These are phyloP conservation scores for Cyclotella sp. DNA, from an alignment of 108 stramenopile species.

Conservation along the genomic window DNA sequence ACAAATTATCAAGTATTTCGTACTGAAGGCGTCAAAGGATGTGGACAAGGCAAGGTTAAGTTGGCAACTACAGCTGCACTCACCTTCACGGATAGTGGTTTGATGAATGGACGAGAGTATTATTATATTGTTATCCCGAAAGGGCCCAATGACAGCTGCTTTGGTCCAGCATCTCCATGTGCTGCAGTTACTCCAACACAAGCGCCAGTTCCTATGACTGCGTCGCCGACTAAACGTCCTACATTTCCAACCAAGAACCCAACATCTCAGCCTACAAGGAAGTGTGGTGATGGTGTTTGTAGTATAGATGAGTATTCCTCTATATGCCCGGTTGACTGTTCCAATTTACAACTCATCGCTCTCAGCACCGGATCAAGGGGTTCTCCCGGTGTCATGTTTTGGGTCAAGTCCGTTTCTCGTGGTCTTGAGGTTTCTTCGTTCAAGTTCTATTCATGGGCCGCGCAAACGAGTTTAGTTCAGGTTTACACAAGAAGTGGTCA, in stretches of 20 bases:
- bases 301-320: not conserved
- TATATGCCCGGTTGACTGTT: conserved; percentile 7
- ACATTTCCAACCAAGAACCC: conserved; percentile 1
- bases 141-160: conserved; percentile 14
- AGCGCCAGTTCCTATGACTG: conserved; percentile 1
- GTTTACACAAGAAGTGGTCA: conserved; percentile 3
- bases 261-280: not conserved
- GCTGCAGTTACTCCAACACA: conserved; percentile 4
- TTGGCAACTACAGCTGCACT: not conserved
- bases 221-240: conserved; percentile 1
- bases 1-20: conserved; percentile 27
- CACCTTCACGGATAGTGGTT: conserved; percentile 18
- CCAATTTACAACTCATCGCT: not conserved
- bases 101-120: conserved; percentile 36
- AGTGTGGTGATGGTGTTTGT: conserved; percentile 8
- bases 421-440: conserved; percentile 1
- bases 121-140: conserved; percentile 35
- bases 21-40: conserved; percentile 29
- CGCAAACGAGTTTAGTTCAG: not conserved
- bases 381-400: conserved; percentile 13
- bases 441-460: conserved; percentile 3
- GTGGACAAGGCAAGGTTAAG: conserved; percentile 27
- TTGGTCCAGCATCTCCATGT: conserved; percentile 16
- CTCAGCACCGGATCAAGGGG: not conserved
- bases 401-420: conserved; percentile 5